Percentiles rank a stretch among this genome's conserved stretches.
Evolutionary conservation across 2,329 filamentous ascomycete species (phyloP).

Genomic region (Calonectria montana): DNA sequence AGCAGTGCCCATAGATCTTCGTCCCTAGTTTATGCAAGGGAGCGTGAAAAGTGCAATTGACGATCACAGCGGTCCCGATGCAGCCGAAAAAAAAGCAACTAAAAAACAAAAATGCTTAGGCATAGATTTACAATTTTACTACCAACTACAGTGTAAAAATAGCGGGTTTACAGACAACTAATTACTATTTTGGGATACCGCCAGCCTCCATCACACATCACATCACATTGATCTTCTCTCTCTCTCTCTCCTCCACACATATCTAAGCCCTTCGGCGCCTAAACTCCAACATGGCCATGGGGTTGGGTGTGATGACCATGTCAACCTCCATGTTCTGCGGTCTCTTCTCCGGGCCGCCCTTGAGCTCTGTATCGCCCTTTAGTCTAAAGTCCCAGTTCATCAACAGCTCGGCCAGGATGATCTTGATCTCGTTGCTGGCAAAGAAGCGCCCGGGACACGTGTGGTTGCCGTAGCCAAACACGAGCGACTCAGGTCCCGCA

Average conservation of each 20-base stretch:
- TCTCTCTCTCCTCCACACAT: neutral
- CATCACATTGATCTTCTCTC: too few relatives aligned
- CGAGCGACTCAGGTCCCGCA: slow-evolving; percentile 19
- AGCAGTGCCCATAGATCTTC: neutral
- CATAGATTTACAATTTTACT: neutral
- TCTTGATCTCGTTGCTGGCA: slow-evolving; percentile 31
- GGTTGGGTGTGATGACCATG: slow-evolving; percentile 20
- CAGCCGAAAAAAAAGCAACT: neutral
- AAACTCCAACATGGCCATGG: slow-evolving; percentile 21
- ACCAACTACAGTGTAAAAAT: neutral
- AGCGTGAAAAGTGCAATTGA: neutral
- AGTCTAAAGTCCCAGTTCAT: slow-evolving; percentile 31
- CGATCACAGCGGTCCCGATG: neutral
- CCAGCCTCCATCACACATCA: neutral
- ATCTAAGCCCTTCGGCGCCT: slow-evolving; percentile 13
- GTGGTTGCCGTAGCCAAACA: slow-evolving; percentile 28
- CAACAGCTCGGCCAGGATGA: slow-evolving; percentile 31
- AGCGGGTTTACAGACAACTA: neutral
- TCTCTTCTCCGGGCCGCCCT: slow-evolving; percentile 19
- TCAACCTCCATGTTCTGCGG: slow-evolving; percentile 21
- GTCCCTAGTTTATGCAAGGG: neutral
- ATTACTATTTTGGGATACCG: neutral
- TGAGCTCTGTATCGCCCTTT: slow-evolving; percentile 14
- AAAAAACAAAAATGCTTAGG: neutral
- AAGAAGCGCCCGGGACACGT: slow-evolving; percentile 34